These are phyloP conservation scores for Sonneratia caseolaris DNA, from an alignment of 345 rosid species.

Conservation along the genomic window DNA sequence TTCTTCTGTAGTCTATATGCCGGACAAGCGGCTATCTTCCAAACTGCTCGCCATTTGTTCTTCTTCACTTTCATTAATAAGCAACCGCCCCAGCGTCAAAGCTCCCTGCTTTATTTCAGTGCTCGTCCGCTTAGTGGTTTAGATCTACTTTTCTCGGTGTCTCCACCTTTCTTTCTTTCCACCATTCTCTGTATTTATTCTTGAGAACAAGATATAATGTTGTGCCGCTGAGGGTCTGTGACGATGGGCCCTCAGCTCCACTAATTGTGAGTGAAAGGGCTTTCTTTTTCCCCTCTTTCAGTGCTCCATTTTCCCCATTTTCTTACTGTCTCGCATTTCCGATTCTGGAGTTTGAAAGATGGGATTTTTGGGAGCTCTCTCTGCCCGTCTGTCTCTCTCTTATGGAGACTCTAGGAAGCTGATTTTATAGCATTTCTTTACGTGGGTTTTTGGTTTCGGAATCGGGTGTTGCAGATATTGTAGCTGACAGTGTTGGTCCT, in stretches of 20 bases:
- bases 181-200: not conserved
- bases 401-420: not conserved
- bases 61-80: slow-evolving; percentile 12
- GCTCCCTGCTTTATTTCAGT: slow-evolving; percentile 18
- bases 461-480: not conserved
- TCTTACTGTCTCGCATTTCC: not conserved
- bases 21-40: slow-evolving; percentile 1
- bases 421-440: not conserved
- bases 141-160: slow-evolving; percentile 24
- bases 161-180: slow-evolving; percentile 6
- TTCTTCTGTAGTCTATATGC: not conserved
- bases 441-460: not conserved
- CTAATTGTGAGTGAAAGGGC: not conserved
- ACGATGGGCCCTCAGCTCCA: not conserved
- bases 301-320: not conserved
- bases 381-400: not conserved
- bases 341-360: not conserved
- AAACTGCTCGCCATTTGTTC: slow-evolving; percentile 13
- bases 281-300: not conserved
- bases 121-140: slow-evolving; percentile 21
- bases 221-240: not conserved
- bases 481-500: not conserved
- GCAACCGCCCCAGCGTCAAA: slow-evolving; percentile 9
- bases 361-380: not conserved
- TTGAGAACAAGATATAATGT: not conserved